These are phyloP conservation scores for Seminavis robusta DNA, from an alignment of 108 stramenopile species.

Conservation along the genomic window DNA sequence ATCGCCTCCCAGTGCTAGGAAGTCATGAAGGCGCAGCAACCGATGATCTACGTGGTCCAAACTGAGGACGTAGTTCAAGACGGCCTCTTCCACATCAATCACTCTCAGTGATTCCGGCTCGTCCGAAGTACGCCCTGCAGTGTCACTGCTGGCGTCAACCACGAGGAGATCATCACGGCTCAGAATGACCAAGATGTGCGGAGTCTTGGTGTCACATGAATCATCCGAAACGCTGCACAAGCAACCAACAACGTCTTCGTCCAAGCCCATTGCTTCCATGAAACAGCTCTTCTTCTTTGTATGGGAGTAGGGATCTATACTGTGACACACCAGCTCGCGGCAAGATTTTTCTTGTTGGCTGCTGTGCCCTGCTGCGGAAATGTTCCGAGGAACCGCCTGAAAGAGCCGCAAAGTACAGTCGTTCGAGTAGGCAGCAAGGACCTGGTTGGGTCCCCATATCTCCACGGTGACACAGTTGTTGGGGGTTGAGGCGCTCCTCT, in stretches of 20 bases:
- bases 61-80: conserved; percentile 37
- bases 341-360: conserved; percentile 9
- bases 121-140: conserved; percentile 6
- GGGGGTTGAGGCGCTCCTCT: conserved; percentile 14
- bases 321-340: conserved; percentile 23
- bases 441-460: conserved; percentile 24
- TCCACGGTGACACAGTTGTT: conserved; percentile 21
- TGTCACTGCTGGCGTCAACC: conserved; percentile 15
- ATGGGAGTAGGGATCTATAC: conserved; percentile 35
- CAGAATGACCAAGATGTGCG: conserved; percentile 20
- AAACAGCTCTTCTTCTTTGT: conserved; percentile 27
- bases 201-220: neutral
- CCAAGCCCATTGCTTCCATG: conserved; percentile 37
- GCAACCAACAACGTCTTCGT: conserved; percentile 39
- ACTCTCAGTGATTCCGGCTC: conserved; percentile 21
- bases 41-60: conserved; percentile 20
- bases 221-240: conserved; percentile 23
- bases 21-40: conserved; percentile 15
- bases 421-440: conserved; percentile 30
- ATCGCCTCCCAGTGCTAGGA: conserved; percentile 16
- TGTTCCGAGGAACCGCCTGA: conserved; percentile 18
- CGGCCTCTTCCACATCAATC: conserved; percentile 29
- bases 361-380: no score
- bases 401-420: conserved; percentile 48
- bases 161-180: conserved; percentile 32